These are phyloP conservation scores for Begonia masoniana DNA, from an alignment of 306 rosid species.

Conservation along the genomic window DNA sequence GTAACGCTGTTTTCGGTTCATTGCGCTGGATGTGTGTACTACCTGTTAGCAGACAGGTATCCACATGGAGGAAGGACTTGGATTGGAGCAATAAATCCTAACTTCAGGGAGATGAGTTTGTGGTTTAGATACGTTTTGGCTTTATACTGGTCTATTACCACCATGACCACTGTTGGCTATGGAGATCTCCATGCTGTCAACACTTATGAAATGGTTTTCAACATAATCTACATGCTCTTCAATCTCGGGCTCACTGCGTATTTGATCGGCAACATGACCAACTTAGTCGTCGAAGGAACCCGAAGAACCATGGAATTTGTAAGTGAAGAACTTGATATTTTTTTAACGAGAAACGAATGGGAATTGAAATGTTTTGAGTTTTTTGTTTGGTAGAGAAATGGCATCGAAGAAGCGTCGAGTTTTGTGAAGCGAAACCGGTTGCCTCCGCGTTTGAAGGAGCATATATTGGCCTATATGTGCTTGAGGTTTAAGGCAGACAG, in stretches of 20 bases:
- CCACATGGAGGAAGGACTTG: constrained; percentile 70
- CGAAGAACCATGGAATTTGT: constrained; percentile 96
- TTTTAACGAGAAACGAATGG: neutral
- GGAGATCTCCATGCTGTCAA: constrained; percentile 90
- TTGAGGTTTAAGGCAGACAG: constrained; percentile 85
- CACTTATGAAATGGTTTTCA: constrained; percentile 75
- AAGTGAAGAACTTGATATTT: constrained; percentile 7
- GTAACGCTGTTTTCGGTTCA: constrained; percentile 64
- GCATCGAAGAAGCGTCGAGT: constrained; percentile 79
- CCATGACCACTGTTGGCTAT: constrained; percentile 93
- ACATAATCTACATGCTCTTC: constrained; percentile 76
- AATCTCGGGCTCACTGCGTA: constrained; percentile 94
- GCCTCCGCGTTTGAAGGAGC: constrained; percentile 58
- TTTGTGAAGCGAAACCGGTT: constrained; percentile 62
- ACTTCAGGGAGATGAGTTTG: constrained; percentile 57
- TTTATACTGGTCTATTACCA: constrained; percentile 86
- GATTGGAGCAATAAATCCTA: constrained; percentile 63
- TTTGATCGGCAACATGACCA: constrained; percentile 96
- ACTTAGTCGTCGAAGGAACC: constrained; percentile 91
- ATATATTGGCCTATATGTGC: constrained; percentile 85
- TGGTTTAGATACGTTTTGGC: constrained; percentile 60
- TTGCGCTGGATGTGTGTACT: constrained; percentile 79
- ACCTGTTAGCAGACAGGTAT: constrained; percentile 60
- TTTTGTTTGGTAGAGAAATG: constrained; percentile 43
- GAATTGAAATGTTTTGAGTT: neutral